A percentile compares a stretch with the other conserved stretches of the same genome.
Conservation (phyloP, 495 filamentous ascomycete genomes). For the Talaromyces borbonicus region DNA sequence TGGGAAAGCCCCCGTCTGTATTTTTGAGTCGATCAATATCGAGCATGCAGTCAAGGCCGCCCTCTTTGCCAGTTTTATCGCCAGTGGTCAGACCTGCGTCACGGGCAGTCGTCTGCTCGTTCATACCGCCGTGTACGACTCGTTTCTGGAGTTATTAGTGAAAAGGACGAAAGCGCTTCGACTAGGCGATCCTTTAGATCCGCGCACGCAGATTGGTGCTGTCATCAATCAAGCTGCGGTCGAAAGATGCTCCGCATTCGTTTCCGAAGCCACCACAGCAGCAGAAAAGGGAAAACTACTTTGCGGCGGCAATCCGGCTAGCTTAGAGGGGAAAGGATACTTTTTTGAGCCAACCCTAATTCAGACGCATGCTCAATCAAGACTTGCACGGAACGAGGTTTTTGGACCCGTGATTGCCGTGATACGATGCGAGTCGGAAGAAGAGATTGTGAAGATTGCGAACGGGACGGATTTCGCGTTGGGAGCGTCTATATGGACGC, state of each 20-base stretch:
- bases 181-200: constrained; percentile 42
- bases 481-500: constrained; percentile 48
- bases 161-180: constrained; percentile 31
- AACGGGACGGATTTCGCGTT: constrained; percentile 43
- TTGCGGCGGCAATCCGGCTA: constrained; percentile 25
- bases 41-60: constrained; percentile 46
- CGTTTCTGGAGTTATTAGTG: constrained; percentile 25
- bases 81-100: constrained; percentile 54
- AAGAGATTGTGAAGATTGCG: constrained; percentile 33
- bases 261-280: constrained; percentile 22
- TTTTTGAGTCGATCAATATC: constrained; percentile 43
- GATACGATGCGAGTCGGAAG: constrained; percentile 36
- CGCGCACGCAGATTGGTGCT: constrained; percentile 32
- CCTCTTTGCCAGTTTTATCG: constrained; percentile 48
- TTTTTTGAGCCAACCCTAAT: constrained; percentile 51
- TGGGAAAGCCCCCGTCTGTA: constrained; percentile 49
- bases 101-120: constrained; percentile 51
- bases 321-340: constrained; percentile 35
- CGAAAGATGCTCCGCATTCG: constrained; percentile 24
- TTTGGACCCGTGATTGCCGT: constrained; percentile 44
- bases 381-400: constrained; percentile 32
- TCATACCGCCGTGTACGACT: constrained; percentile 33
- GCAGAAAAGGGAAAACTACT: constrained; percentile 18
- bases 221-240: constrained; percentile 28
- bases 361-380: constrained; percentile 17